Conservation (phyloP, 331 rosid species). For the Acacia pycnantha region DNA sequence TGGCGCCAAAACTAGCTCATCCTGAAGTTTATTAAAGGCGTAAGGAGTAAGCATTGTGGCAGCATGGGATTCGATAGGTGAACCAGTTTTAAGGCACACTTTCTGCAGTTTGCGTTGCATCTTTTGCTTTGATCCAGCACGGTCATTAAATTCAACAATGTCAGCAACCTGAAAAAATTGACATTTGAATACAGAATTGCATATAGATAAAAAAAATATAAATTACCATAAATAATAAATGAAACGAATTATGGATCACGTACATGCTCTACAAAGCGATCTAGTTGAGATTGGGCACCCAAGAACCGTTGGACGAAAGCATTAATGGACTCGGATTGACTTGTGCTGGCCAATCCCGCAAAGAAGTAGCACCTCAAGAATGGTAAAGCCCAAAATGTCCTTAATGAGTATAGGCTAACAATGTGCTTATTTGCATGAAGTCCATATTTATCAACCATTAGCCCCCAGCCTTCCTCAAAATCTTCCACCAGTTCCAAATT, state of each 20-base stretch:
- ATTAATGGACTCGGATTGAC: constrained; percentile 58
- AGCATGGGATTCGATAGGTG: constrained; percentile 91
- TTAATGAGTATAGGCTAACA: constrained; percentile 66
- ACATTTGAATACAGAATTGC: constrained; percentile 6
- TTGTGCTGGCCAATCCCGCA: constrained; percentile 68
- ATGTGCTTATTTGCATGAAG: constrained; percentile 73
- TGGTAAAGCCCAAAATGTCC: constrained; percentile 79
- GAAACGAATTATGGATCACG: constrained; percentile 30
- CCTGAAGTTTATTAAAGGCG: constrained; percentile 77
- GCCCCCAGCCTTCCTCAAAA: constrained; percentile 78
- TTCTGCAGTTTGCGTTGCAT: constrained; percentile 66
- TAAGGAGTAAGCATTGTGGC: constrained; percentile 77
- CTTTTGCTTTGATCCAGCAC: constrained; percentile 68
- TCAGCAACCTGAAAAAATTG: constrained; percentile 56
- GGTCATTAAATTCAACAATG: constrained; percentile 63
- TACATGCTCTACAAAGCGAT: constrained; percentile 61
- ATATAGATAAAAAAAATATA: not conserved
- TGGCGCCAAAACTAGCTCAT: constrained; percentile 83
- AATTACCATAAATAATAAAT: not conserved
- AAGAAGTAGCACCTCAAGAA: constrained; percentile 75
- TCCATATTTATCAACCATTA: constrained; percentile 68
- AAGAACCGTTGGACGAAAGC: constrained; percentile 75
- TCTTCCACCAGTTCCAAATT: constrained; percentile 62
- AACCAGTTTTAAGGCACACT: constrained; percentile 79
- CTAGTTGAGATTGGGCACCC: constrained; percentile 68